phyloP scores from a whole-genome alignment of 805 yeast genomes.

The Cyberlindnera nakhonratchasimensis region DNA sequence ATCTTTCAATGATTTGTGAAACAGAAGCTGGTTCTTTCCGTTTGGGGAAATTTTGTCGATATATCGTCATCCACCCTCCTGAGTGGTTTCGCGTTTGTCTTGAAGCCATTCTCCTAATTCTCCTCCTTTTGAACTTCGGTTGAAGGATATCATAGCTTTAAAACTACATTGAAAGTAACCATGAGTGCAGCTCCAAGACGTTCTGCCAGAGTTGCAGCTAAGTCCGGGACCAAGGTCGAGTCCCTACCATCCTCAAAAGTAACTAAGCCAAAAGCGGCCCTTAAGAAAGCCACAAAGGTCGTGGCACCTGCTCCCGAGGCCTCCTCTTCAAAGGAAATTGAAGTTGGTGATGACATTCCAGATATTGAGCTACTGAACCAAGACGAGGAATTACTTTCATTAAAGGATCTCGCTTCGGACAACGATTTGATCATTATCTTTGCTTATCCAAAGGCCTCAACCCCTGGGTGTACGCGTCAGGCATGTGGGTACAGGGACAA shows the following conservation, averaged over 20 bases:
- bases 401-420: slow-evolving; percentile 38
- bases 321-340: slow-evolving; percentile 22
- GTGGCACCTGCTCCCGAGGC: not conserved
- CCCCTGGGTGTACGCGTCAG: slow-evolving; percentile 96
- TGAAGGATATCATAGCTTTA: no score
- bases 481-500: slow-evolving; percentile 83
- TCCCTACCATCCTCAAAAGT: slow-evolving; percentile 19
- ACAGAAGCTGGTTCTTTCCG: slow-evolving; percentile 4
- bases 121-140: no score
- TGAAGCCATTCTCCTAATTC: not conserved
- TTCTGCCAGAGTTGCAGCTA: slow-evolving; percentile 18
- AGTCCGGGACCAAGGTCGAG: slow-evolving; percentile 14
- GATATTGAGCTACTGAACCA: slow-evolving; percentile 62
- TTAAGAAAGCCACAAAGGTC: slow-evolving; percentile 1
- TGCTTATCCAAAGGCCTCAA: slow-evolving; percentile 89
- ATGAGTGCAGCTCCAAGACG: slow-evolving; percentile 13
- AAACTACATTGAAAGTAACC: not conserved
- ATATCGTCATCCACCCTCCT: no score
- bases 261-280: slow-evolving; percentile 22
- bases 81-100: slow-evolving; percentile 2
- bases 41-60: slow-evolving; percentile 12
- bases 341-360: slow-evolving; percentile 66
- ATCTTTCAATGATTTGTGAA: not conserved
- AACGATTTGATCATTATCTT: slow-evolving; percentile 51
- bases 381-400: slow-evolving; percentile 57